These are phyloP conservation scores for Thamnidium elegans DNA, from an alignment of 192 early-diverging fungal species.

Conservation along the genomic window DNA sequence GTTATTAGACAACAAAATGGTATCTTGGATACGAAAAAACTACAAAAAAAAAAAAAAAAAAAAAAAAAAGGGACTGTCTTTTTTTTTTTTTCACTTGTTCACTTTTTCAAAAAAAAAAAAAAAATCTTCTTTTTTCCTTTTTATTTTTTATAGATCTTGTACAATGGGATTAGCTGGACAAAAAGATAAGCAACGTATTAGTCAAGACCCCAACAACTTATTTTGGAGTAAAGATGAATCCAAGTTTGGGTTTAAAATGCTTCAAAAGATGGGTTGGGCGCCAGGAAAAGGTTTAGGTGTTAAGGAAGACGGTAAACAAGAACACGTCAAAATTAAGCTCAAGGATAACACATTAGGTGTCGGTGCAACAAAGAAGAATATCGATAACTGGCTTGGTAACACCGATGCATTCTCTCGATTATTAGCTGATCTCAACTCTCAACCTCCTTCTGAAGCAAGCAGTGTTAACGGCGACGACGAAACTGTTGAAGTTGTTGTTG, in stretches of 20 bases:
- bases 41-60: background rate
- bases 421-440: slow-evolving; percentile 75
- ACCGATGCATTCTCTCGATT: slow-evolving; percentile 81
- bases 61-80: background rate
- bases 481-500: slow-evolving; percentile 35
- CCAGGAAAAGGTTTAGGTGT: slow-evolving; percentile 90
- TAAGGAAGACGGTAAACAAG: slow-evolving; percentile 78
- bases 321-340: slow-evolving; percentile 83
- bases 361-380: slow-evolving; percentile 82
- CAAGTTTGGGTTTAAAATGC: slow-evolving; percentile 88
- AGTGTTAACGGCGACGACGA: slow-evolving; percentile 32
- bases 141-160: background rate
- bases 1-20: too few relatives aligned
- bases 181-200: slow-evolving; percentile 72
- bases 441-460: slow-evolving; percentile 40
- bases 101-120: background rate
- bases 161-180: slow-evolving; percentile 73
- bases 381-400: slow-evolving; percentile 95
- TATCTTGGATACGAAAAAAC: too few relatives aligned
- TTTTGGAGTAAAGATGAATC: slow-evolving; percentile 79
- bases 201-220: slow-evolving; percentile 89
- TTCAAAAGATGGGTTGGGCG: slow-evolving; percentile 95
- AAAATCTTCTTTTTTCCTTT: background rate
- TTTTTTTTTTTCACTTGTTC: background rate
- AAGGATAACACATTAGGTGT: slow-evolving; percentile 90